A percentile compares a stretch with the other conserved stretches of the same genome.
Evolutionary conservation across 83 land plant genomes (phyloP).

Genomic region (Picea engelmannii): DNA sequence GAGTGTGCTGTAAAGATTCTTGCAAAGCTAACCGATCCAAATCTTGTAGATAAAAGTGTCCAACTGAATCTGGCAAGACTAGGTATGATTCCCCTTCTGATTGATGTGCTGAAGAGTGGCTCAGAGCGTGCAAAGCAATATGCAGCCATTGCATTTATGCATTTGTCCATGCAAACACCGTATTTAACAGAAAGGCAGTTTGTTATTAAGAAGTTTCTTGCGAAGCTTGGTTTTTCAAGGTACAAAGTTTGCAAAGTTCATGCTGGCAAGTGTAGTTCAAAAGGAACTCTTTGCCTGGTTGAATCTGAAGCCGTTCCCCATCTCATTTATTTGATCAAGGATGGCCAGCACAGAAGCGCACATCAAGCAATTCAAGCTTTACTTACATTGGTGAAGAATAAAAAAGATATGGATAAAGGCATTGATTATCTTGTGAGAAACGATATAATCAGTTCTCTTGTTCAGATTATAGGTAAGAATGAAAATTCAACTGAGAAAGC

Average conservation of each 20-base stretch:
- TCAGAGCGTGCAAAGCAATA: constrained; percentile 22
- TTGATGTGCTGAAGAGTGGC: constrained; percentile 20
- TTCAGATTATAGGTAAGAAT: constrained; percentile 20
- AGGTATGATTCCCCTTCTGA: constrained; percentile 18
- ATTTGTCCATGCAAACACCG: constrained; percentile 24
- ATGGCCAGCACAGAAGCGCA: constrained; percentile 17
- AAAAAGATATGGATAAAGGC: constrained; percentile 7
- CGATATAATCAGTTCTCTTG: constrained; percentile 12
- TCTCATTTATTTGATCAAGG: constrained; percentile 22
- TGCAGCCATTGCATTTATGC: constrained; percentile 21
- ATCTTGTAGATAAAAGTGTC: constrained; percentile 7
- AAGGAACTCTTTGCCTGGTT: constrained; percentile 32
- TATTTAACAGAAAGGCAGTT: constrained; percentile 16
- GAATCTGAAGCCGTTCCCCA: constrained; percentile 31
- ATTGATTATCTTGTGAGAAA: constrained; percentile 29
- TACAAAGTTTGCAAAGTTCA: constrained; percentile 32
- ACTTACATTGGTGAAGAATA: constrained; percentile 16
- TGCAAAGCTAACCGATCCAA: constrained; percentile 16
- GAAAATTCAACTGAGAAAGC: constrained; percentile 25
- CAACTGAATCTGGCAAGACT: constrained; percentile 11
- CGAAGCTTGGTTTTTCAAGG: constrained; percentile 23
- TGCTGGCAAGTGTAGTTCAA: constrained; percentile 31
- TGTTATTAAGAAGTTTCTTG: constrained; percentile 17
- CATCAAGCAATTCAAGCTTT: constrained; percentile 25
- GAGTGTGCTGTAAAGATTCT: constrained; percentile 29